These are phyloP conservation scores for Diaporthe australafricana DNA, from an alignment of 2,329 filamentous ascomycete species.

Conservation along the genomic window DNA sequence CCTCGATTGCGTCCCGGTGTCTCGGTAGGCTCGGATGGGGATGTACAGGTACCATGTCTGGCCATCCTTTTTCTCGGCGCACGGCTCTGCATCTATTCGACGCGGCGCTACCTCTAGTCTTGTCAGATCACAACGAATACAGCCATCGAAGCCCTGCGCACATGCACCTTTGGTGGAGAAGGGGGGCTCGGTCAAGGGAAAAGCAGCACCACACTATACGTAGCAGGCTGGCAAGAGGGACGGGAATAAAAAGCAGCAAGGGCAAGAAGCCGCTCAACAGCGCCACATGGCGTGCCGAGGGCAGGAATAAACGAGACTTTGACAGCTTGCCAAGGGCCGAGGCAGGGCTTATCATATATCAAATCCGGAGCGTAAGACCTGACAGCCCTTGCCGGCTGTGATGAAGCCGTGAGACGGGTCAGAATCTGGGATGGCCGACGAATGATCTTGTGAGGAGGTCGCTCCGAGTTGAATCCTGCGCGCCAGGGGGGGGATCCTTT, in stretches of 20 bases:
- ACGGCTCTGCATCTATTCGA: constrained; percentile 14
- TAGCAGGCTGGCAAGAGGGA: not conserved
- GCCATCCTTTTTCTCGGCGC: constrained; percentile 4
- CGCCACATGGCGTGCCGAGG: constrained; percentile 22
- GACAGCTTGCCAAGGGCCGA: constrained; percentile 24
- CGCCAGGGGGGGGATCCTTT: not conserved
- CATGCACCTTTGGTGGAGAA: not conserved
- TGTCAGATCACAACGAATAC: not conserved
- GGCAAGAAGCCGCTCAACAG: constrained; percentile 1
- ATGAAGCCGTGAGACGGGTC: constrained; percentile 17
- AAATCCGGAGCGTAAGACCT: constrained; percentile 4
- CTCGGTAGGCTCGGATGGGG: constrained; percentile 19
- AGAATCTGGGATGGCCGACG: not conserved
- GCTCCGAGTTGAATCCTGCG: constrained; percentile 1
- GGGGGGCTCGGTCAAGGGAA: constrained; percentile 13
- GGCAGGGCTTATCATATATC: constrained; percentile 25
- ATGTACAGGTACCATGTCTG: not conserved
- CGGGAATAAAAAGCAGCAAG: constrained; percentile 23
- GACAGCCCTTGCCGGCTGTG: constrained; percentile 14
- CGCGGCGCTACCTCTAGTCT: not conserved
- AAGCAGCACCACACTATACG: constrained; percentile 15
- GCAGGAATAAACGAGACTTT: constrained; percentile 27
- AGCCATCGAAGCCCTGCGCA: not conserved
- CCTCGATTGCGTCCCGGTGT: constrained; percentile 9
- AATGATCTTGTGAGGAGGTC: constrained; percentile 15